Percentiles rank a stretch among this genome's conserved stretches.
These are phyloP conservation scores for Lactarius hengduanensis DNA, from an alignment of 768 basidiomycete species.

Conservation along the genomic window DNA sequence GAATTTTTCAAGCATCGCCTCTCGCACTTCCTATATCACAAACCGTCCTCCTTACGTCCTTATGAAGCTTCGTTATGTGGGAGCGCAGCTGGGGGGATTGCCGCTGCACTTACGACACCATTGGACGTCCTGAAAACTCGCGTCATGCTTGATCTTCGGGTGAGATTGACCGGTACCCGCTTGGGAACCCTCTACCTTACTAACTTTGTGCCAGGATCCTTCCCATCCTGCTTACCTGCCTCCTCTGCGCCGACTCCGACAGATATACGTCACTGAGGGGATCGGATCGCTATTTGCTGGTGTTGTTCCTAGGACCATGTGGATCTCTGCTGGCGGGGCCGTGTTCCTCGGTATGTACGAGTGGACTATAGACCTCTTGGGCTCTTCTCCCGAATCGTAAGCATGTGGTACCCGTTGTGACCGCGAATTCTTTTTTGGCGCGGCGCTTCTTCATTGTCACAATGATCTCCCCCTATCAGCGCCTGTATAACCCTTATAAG, in stretches of 20 bases:
- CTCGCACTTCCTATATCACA: constrained; percentile 51
- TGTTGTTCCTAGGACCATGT: constrained; percentile 85
- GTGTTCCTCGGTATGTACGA: constrained; percentile 99
- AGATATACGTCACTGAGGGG: constrained; percentile 76
- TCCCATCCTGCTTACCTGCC: constrained; percentile 53
- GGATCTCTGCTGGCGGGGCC: constrained; percentile 96
- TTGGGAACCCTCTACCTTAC: constrained; percentile 1
- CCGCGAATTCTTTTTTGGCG: neutral
- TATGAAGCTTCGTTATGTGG: constrained; percentile 87
- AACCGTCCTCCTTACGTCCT: constrained; percentile 50
- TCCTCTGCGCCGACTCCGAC: constrained; percentile 51
- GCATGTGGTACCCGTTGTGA: constrained; percentile 2
- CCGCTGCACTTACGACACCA: constrained; percentile 89
- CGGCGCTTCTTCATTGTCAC: neutral
- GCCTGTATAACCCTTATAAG: neutral
- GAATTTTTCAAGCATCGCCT: constrained; percentile 77
- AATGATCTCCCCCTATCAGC: constrained; percentile 11
- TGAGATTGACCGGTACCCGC: constrained; percentile 37
- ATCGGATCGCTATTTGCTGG: constrained; percentile 77
- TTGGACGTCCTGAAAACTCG: constrained; percentile 96
- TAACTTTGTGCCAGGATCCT: constrained; percentile 43
- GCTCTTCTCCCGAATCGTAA: constrained; percentile 17
- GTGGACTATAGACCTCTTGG: constrained; percentile 39
- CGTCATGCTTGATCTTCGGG: constrained; percentile 90
- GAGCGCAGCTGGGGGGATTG: constrained; percentile 84